Conservation (phyloP, 805 yeast genomes). For the Metschnikowia cerradonensis region DNA sequence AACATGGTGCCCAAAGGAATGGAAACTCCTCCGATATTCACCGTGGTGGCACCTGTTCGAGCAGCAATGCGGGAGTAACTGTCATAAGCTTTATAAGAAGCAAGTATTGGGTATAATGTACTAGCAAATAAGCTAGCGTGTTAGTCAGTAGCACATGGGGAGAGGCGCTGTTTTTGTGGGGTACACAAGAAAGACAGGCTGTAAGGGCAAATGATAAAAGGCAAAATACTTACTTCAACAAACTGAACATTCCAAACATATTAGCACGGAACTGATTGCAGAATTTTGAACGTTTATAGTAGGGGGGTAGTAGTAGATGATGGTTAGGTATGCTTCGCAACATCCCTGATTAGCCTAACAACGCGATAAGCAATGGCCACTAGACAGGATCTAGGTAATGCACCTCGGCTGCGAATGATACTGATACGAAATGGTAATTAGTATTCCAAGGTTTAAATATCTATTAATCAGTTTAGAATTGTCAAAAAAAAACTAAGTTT, state of each 20-base stretch:
- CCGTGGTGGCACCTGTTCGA: constrained; percentile 24
- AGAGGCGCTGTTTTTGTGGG: constrained; percentile 1
- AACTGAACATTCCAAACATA: constrained; percentile 6
- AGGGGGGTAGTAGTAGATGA: neutral
- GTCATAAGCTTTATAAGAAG: constrained; percentile 56
- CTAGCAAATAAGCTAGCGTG: constrained; percentile 27
- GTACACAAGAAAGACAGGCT: neutral
- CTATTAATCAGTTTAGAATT: too few relatives aligned
- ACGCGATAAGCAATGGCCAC: constrained; percentile 1
- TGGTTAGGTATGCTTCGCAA: neutral
- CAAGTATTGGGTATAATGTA: constrained; percentile 54
- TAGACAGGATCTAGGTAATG: neutral
- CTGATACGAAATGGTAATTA: neutral
- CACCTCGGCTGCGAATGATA: neutral
- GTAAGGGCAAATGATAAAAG: neutral
- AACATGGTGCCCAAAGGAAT: constrained; percentile 37
- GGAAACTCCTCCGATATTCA: constrained; percentile 37
- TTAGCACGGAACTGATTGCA: neutral
- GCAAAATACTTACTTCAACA: constrained; percentile 5
- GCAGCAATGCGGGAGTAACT: constrained; percentile 31
- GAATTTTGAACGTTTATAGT: neutral
- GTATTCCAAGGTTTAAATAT: too few relatives aligned
- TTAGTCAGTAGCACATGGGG: constrained; percentile 5
- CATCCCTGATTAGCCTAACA: constrained; percentile 3
- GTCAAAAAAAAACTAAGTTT: too few relatives aligned